phyloP scores from a whole-genome alignment of 1,284 basidiomycete species.

The Meripilus lineatus region DNA sequence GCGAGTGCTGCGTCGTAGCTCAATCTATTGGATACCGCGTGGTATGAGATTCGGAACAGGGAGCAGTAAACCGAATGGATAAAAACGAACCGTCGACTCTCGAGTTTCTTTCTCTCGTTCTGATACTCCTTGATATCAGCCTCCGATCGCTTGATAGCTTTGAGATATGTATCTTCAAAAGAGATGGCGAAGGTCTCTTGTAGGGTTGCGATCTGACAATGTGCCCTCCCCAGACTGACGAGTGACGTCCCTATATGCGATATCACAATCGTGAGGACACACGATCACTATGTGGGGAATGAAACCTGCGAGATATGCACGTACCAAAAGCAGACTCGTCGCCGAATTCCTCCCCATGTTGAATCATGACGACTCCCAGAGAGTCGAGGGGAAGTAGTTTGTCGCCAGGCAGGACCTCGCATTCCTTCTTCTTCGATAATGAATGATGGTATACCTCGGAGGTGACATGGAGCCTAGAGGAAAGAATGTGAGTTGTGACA shows the following conservation, averaged over 20 bases:
- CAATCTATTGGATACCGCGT: conserved; percentile 40
- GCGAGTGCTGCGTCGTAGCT: conserved; percentile 71
- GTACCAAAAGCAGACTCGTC: conserved; percentile 65
- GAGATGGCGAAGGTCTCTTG: conserved; percentile 75
- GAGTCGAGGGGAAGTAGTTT: conserved; percentile 72
- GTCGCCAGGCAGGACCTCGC: conserved; percentile 48
- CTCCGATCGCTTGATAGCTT: conserved; percentile 54
- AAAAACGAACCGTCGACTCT: conserved; percentile 67
- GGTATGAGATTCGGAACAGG: no score
- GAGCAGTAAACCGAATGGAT: no score
- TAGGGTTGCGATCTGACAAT: conserved; percentile 75
- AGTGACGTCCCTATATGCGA: conserved; percentile 69
- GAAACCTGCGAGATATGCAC: conserved; percentile 22
- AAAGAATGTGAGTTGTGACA: no score
- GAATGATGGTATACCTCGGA: conserved; percentile 57
- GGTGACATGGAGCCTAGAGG: conserved; percentile 51
- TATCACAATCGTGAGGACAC: no score
- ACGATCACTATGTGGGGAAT: no score
- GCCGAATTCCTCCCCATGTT: conserved; percentile 79
- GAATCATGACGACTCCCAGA: conserved; percentile 81
- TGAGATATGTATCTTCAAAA: conserved; percentile 67
- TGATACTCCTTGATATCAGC: conserved; percentile 74
- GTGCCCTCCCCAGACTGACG: conserved; percentile 69
- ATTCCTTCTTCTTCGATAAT: conserved; percentile 64
- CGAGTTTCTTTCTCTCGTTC: conserved; percentile 68